Evolutionary conservation across 768 basidiomycete genomes (phyloP).

Genomic region (Panellus pusillus): DNA sequence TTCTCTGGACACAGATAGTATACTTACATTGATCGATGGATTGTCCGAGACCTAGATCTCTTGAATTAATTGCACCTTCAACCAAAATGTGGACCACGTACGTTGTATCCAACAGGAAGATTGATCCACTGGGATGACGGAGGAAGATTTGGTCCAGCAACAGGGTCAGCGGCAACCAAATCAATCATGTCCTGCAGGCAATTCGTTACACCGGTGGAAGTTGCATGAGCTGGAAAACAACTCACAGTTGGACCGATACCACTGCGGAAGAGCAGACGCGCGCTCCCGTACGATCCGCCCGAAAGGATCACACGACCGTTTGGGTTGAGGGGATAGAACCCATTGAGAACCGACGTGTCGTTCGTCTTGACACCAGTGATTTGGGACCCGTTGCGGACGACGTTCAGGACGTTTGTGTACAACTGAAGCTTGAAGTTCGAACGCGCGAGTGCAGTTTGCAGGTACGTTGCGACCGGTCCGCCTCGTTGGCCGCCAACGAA

Average conservation of each 20-base stretch:
- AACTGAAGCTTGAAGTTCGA: slow-evolving; percentile 38
- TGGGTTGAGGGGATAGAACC: slow-evolving; percentile 38
- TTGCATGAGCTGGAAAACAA: neutral
- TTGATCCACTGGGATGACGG: slow-evolving; percentile 38
- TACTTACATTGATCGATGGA: slow-evolving; percentile 42
- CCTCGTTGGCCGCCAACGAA: slow-evolving; percentile 35
- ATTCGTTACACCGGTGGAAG: neutral
- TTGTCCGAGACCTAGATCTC: slow-evolving; percentile 32
- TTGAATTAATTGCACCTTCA: neutral
- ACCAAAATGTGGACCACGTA: slow-evolving; percentile 15
- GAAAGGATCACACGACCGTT: slow-evolving; percentile 24
- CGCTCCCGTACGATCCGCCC: slow-evolving; percentile 39
- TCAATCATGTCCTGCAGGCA: slow-evolving; percentile 31
- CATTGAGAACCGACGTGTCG: slow-evolving; percentile 37
- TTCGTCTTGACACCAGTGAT: slow-evolving; percentile 42
- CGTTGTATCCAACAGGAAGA: slow-evolving; percentile 29
- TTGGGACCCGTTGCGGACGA: slow-evolving; percentile 41
- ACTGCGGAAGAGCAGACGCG: slow-evolving; percentile 41
- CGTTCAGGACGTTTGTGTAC: slow-evolving; percentile 34
- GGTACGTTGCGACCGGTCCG: slow-evolving; percentile 43
- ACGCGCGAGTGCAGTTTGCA: slow-evolving; percentile 37
- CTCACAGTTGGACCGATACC: slow-evolving; percentile 40
- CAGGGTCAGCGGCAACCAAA: slow-evolving; percentile 32
- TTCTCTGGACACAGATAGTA: neutral
- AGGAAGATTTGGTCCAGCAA: slow-evolving; percentile 34